These are phyloP conservation scores for Globisporangium carolinianum DNA, from an alignment of 352 stramenopile species.

Conservation along the genomic window DNA sequence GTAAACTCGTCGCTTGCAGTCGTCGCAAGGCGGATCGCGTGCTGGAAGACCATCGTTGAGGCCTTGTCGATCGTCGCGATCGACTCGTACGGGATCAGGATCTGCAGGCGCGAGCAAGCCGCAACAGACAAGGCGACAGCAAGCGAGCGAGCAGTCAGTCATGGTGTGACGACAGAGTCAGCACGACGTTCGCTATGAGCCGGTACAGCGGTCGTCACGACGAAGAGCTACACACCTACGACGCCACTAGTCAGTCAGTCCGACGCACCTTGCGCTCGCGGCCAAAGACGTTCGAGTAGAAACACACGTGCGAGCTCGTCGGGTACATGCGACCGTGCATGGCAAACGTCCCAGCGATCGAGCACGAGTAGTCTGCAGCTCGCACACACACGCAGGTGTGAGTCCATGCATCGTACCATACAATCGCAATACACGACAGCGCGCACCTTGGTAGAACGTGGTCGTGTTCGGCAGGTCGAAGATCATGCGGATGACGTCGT, in stretches of 20 bases:
- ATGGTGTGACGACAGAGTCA: background rate
- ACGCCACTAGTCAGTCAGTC: background rate
- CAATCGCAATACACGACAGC: too few species aligned
- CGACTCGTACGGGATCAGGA: conserved; percentile 80
- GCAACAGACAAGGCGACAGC: background rate
- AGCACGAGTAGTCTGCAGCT: conserved; percentile 72
- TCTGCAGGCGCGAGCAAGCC: conserved; percentile 15
- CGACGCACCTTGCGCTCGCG: conserved; percentile 70
- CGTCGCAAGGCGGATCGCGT: conserved; percentile 63
- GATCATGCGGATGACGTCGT: conserved; percentile 86
- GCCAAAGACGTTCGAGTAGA: conserved; percentile 86
- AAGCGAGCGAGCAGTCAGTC: background rate
- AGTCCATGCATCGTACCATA: too few species aligned
- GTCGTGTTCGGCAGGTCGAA: conserved; percentile 70
- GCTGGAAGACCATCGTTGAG: conserved; percentile 77
- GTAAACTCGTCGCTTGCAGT: conserved; percentile 68
- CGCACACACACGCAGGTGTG: background rate
- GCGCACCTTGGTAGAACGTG: conserved; percentile 68
- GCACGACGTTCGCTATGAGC: background rate
- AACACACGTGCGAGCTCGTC: conserved; percentile 73
- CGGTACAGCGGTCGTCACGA: too few species aligned
- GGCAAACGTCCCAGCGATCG: conserved; percentile 65
- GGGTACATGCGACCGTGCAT: conserved; percentile 88
- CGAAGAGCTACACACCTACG: background rate
- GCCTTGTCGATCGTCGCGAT: conserved; percentile 79